Percentiles rank a stretch among this genome's conserved stretches.
These are phyloP conservation scores for Xylaria sp. DNA, from an alignment of 2,329 filamentous ascomycete species.

Conservation along the genomic window DNA sequence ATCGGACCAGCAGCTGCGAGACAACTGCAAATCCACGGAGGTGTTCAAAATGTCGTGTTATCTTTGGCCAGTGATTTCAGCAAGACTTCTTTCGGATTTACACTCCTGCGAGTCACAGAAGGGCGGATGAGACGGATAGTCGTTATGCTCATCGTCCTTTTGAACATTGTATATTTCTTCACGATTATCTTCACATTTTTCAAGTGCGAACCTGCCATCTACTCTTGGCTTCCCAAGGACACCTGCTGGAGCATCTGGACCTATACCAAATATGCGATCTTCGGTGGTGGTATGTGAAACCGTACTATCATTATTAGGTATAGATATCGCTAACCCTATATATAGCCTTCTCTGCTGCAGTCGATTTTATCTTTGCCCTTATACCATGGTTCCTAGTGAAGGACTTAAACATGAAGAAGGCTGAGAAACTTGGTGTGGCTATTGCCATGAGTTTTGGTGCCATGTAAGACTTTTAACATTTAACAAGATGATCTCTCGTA, in stretches of 20 bases:
- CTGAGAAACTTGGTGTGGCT: conserved; percentile 48
- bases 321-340: conserved; percentile 3
- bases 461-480: conserved; percentile 17
- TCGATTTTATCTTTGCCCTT: conserved; percentile 47
- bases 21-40: conserved; percentile 40
- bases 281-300: conserved; percentile 38
- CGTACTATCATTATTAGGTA: no score
- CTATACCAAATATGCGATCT: conserved; percentile 41
- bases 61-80: conserved; percentile 39
- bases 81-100: conserved; percentile 44
- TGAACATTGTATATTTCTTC: conserved; percentile 42
- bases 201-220: conserved; percentile 40
- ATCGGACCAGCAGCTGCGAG: conserved; percentile 3
- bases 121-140: conserved; percentile 35
- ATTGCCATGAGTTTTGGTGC: conserved; percentile 49
- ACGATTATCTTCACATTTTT: conserved; percentile 42
- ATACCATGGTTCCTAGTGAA: conserved; percentile 50
- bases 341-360: conserved; percentile 43
- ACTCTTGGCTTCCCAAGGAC: conserved; percentile 39
- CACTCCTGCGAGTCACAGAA: conserved; percentile 40
- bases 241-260: conserved; percentile 40
- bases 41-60: conserved; percentile 41
- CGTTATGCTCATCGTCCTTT: conserved; percentile 33
- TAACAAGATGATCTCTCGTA: not conserved
- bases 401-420: conserved; percentile 47